These are phyloP conservation scores for Scenedesmus sp. DNA, from an alignment of 163 green algal species.

Conservation along the genomic window DNA sequence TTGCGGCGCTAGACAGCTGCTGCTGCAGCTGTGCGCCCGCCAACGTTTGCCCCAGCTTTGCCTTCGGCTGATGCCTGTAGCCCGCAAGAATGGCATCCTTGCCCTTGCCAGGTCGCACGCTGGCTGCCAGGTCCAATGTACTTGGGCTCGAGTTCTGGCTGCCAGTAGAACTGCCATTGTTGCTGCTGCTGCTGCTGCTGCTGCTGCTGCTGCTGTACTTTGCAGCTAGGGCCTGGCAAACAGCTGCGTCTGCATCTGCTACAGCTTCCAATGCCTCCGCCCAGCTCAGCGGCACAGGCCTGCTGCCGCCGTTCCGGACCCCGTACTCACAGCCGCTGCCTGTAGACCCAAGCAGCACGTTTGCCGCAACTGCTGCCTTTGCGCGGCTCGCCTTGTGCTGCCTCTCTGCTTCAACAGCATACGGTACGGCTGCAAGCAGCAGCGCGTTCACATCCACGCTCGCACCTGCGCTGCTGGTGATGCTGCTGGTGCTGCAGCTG, in stretches of 20 bases:
- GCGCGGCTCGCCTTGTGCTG: background rate
- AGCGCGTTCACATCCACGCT: background rate
- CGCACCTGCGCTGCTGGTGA: background rate
- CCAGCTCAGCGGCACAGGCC: too few species aligned
- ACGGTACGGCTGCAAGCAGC: background rate
- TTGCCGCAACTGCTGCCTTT: background rate
- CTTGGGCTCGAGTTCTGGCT: background rate
- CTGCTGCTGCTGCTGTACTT: background rate
- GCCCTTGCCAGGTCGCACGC: background rate
- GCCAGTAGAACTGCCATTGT: too few species aligned
- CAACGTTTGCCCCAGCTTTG: background rate
- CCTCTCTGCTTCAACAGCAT: background rate
- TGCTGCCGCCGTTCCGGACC: too few species aligned
- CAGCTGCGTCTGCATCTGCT: too few species aligned
- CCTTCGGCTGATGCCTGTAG: background rate
- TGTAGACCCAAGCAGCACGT: background rate
- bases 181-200: background rate
- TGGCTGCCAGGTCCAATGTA: background rate
- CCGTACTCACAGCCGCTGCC: background rate
- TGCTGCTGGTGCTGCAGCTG: slow-evolving; percentile 1
- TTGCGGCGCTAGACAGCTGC: background rate
- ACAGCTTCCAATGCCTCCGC: too few species aligned
- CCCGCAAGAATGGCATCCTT: background rate
- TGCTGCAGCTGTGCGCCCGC: background rate
- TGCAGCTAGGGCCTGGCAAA: too few species aligned